Base-by-base conservation (phyloP, 176 grass and related monocot genomes). In the Musa troglodytarum region DNA sequence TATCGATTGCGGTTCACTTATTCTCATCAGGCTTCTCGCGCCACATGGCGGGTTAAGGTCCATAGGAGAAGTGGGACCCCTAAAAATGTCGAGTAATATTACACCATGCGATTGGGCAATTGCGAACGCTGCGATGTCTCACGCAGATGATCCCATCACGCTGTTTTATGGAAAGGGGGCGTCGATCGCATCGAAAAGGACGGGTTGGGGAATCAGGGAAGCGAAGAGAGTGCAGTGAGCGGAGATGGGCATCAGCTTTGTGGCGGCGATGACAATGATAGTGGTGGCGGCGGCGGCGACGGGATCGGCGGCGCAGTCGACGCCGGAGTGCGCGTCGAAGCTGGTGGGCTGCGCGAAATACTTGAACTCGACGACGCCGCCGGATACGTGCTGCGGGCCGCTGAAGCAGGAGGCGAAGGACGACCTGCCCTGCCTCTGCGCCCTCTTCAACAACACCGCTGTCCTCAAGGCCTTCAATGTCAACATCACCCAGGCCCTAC, bases 341-440 rank as follows among this genome's bases (percentile, higher is more conserved):
- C 53, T 80, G 54, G 8, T 72, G 20, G 53, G 65, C n/a, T 80
- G 78, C 20, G 78, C 53, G 21, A 1, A 0, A 28, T 80, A 72
- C 68, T 10, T 80, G 9, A 80, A 72, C 55, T 25, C 78, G 68
- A 73, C 49, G 70, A 52, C 17, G 52, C 78, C 78, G 55, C 78
- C 78, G 68, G 22, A 49, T 7, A 26, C 16, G 53, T 80, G 78
- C 78, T 80, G 78, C 68, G 54, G 24, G 29, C 68, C 78, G 54
- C 78, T 80, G 68, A 80, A 72, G 78, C 13, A 61, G n/a, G 68
- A 54, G 43, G 67, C 56, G 2, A 29, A 9, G 52, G 53, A 80
- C 7, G 78, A 80, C 1, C 19, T 52, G 68, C 7, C n/a, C 11
- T 80, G 78, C 54, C 26, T 72, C 34, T 80, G 78, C 68, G 19